phyloP scores from a whole-genome alignment of 225 moss, liverwort and hornwort species.

The Pseudisothecium myosuroides region DNA sequence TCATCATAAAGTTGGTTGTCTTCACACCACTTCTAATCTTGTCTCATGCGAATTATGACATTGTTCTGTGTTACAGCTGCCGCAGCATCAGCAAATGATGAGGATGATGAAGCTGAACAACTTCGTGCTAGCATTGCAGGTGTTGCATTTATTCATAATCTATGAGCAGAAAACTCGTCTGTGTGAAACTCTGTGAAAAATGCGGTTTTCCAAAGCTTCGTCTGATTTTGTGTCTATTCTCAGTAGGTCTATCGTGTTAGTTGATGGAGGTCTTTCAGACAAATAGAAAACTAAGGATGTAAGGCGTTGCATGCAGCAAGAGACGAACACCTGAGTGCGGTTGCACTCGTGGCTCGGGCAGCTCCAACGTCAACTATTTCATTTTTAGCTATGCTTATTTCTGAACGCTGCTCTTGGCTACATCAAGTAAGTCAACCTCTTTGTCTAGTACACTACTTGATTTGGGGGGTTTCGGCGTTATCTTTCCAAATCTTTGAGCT shows the following conservation, averaged over 20 bases:
- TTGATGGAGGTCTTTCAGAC: neutral
- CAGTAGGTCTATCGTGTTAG: neutral
- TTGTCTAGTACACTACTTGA: neutral
- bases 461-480: neutral
- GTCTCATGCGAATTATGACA: neutral
- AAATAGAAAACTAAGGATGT: constrained; percentile 4
- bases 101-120: constrained; percentile 71
- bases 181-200: neutral
- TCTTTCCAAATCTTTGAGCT: neutral
- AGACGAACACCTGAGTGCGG: constrained; percentile 89
- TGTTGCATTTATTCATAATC: neutral
- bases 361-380: constrained; percentile 89
- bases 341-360: constrained; percentile 92
- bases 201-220: neutral
- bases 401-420: constrained; percentile 95
- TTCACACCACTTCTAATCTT: neutral
- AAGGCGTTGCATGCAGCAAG: constrained; percentile 52
- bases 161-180: neutral
- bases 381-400: constrained; percentile 63
- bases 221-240: neutral
- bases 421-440: constrained; percentile 55
- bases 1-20: neutral
- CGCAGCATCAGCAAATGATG: constrained; percentile 85
- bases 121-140: constrained; percentile 93
- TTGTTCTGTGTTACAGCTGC: constrained; percentile 48